Conservation (phyloP, 2,329 filamentous ascomycete genomes). For the Aspergillus cejpii region DNA sequence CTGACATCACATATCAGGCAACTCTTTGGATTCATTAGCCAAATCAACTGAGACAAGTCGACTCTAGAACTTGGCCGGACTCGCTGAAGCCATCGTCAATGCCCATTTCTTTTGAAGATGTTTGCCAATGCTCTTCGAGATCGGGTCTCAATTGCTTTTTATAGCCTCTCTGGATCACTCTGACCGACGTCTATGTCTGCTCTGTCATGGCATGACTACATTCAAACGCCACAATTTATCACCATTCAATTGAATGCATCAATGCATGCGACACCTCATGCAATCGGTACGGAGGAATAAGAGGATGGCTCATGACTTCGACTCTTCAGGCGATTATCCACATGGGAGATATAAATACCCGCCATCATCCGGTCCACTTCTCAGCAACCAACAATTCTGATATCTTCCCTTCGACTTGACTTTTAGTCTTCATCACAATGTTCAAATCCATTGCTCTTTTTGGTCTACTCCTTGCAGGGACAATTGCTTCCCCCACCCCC, state of each 20-base stretch:
- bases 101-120: no score
- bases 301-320: no score
- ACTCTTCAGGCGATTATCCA: no score
- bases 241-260: background rate
- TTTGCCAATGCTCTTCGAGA: no score
- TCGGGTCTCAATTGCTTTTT: background rate
- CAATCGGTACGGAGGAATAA: no score
- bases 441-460: constrained; percentile 3
- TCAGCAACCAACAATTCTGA: background rate
- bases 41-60: background rate
- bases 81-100: no score
- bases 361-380: background rate
- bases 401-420: background rate
- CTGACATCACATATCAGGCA: background rate
- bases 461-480: constrained; percentile 2
- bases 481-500: constrained; percentile 6
- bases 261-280: background rate
- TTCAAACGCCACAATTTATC: background rate
- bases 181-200: background rate
- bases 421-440: constrained; percentile 3
- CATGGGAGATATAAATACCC: background rate
- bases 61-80: background rate
- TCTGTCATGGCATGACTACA: background rate
- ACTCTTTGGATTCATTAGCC: background rate
- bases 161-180: background rate